phyloP scores from a whole-genome alignment of 306 rosid species.

The Delonix regia region DNA sequence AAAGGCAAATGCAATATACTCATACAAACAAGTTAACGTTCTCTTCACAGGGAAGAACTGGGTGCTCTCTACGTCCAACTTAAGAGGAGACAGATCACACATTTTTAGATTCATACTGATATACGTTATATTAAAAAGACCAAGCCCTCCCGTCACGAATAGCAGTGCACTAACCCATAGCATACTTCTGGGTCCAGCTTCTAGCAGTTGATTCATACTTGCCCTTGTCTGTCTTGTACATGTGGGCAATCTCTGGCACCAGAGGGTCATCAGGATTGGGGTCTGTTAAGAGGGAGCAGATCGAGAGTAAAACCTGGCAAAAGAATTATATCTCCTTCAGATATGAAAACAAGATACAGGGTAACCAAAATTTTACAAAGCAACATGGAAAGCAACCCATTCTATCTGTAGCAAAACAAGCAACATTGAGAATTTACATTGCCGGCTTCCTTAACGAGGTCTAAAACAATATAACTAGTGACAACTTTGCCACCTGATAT shows the following conservation, averaged over 20 bases:
- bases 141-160: slow-evolving; percentile 28
- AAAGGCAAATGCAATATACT: slow-evolving; percentile 21
- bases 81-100: slow-evolving; percentile 33
- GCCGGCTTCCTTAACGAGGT: not conserved
- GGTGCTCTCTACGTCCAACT: slow-evolving; percentile 33
- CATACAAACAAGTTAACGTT: slow-evolving; percentile 41
- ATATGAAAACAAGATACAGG: not conserved
- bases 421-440: not conserved
- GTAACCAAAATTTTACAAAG: not conserved
- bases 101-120: not conserved
- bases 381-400: not conserved
- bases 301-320: slow-evolving; percentile 68
- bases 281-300: slow-evolving; percentile 73
- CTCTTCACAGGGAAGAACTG: slow-evolving; percentile 37
- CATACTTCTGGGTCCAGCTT: slow-evolving; percentile 88
- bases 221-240: slow-evolving; percentile 76
- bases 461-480: too few species aligned
- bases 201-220: slow-evolving; percentile 80
- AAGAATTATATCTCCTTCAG: not conserved
- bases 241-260: slow-evolving; percentile 83
- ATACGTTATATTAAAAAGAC: not conserved
- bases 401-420: not conserved
- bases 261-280: slow-evolving; percentile 76
- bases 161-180: slow-evolving; percentile 59
- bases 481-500: not conserved